These are phyloP conservation scores for Tolypocladium cylindrosporum DNA, from an alignment of 2,329 filamentous ascomycete genomes.

Conservation along the genomic window DNA sequence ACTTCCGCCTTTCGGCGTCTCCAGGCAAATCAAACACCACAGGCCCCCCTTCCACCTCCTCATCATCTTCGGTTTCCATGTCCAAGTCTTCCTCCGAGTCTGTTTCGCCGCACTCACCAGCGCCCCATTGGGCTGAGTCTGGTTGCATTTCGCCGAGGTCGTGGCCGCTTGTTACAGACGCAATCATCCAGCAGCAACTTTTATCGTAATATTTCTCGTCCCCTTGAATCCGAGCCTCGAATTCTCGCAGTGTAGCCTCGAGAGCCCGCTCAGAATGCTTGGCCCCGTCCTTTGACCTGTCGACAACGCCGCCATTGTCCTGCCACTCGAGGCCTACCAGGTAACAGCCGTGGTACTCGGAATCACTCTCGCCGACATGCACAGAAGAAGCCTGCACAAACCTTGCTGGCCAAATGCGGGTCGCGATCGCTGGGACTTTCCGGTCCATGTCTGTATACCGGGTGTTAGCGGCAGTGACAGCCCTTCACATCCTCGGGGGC, in stretches of 20 bases:
- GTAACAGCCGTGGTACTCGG: conserved; percentile 51
- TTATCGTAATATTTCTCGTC: conserved; percentile 39
- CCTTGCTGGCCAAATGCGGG: conserved; percentile 53
- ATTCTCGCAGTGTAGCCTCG: conserved; percentile 31
- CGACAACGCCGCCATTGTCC: conserved; percentile 9
- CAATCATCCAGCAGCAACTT: conserved; percentile 37
- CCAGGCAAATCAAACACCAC: not conserved
- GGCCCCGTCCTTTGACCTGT: conserved; percentile 28
- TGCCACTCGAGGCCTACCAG: conserved; percentile 44
- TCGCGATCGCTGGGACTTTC: conserved; percentile 37
- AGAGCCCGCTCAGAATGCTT: conserved; percentile 33
- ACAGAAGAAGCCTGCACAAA: conserved; percentile 32
- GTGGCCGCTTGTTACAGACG: conserved; percentile 23
- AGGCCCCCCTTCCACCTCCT: conserved; percentile 9
- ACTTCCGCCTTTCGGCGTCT: not conserved
- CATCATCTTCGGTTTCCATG: conserved; percentile 22
- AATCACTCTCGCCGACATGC: conserved; percentile 11
- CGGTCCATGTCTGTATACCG: conserved; percentile 40
- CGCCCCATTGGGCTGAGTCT: conserved; percentile 40
- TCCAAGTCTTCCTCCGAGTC: conserved; percentile 32
- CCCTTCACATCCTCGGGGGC: not conserved
- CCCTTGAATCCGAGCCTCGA: conserved; percentile 35
- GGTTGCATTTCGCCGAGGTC: conserved; percentile 32
- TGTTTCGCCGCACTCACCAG: conserved; percentile 25
- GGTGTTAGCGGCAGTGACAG: conserved; percentile 10